These are phyloP conservation scores for Ogataea degrootiae DNA, from an alignment of 805 yeast genomes.

Conservation along the genomic window DNA sequence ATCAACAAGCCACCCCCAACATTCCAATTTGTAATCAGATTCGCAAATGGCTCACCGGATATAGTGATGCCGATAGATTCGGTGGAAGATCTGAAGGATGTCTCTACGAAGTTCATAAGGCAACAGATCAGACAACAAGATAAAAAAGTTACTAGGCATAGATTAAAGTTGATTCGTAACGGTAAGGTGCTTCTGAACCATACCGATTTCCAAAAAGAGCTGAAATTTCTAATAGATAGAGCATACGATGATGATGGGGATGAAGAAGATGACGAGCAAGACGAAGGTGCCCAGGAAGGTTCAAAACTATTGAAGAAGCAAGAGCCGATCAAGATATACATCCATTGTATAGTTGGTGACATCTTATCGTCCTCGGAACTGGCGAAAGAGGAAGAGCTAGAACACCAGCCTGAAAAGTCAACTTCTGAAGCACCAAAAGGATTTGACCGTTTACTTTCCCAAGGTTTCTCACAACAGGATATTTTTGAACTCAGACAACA, in stretches of 20 bases:
- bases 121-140: slow-evolving; percentile 35
- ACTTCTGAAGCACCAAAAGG: slow-evolving; percentile 74
- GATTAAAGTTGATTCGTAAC: slow-evolving; percentile 62
- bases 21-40: slow-evolving; percentile 34
- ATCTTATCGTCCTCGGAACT: slow-evolving; percentile 51
- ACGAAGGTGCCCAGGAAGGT: not conserved
- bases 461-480: slow-evolving; percentile 81
- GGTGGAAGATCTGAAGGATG: slow-evolving; percentile 21
- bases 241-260: slow-evolving; percentile 17
- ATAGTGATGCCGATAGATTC: slow-evolving; percentile 31
- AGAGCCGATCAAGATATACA: slow-evolving; percentile 40
- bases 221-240: slow-evolving; percentile 23
- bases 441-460: slow-evolving; percentile 75
- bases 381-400: slow-evolving; percentile 54
- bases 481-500: slow-evolving; percentile 68
- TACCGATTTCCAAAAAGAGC: slow-evolving; percentile 50
- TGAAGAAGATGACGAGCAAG: slow-evolving; percentile 6
- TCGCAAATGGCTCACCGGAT: slow-evolving; percentile 43
- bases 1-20: not conserved
- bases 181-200: slow-evolving; percentile 61
- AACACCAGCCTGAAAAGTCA: slow-evolving; percentile 45
- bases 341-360: slow-evolving; percentile 80
- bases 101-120: slow-evolving; percentile 37
- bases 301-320: not conserved
- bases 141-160: slow-evolving; percentile 30